Conservation (phyloP, 345 rosid genomes). For the Eucalyptus virginea region DNA sequence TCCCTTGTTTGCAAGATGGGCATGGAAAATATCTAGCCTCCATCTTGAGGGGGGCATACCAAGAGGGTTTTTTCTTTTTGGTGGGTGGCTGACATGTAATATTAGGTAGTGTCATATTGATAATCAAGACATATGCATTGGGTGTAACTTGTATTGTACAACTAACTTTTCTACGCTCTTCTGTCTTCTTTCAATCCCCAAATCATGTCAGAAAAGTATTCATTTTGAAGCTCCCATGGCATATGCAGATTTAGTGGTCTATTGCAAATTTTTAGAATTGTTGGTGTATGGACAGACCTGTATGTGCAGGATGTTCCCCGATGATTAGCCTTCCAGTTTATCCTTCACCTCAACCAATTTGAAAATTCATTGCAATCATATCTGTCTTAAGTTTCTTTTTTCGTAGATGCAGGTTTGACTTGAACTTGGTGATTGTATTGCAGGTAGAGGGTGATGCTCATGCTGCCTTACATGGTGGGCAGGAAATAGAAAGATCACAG, state of each 20-base stretch:
- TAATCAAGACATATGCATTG: background rate
- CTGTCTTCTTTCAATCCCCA: background rate
- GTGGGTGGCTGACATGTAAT: background rate
- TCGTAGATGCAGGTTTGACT: background rate
- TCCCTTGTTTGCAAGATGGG: background rate
- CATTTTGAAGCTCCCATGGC: background rate
- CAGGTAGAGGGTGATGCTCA: background rate
- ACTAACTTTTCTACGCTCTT: background rate
- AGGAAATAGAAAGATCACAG: conserved; percentile 6
- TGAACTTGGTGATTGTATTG: background rate
- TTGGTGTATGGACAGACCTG: background rate
- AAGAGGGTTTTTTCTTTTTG: background rate
- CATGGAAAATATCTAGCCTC: background rate
- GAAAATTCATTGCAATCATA: background rate
- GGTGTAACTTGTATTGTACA: background rate
- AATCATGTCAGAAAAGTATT: background rate
- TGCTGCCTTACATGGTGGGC: background rate
- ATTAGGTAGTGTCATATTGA: background rate
- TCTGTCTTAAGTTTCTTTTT: background rate
- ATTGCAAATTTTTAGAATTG: background rate
- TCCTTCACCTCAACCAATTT: background rate
- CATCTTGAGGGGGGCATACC: background rate
- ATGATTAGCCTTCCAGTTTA: background rate
- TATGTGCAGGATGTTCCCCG: background rate
- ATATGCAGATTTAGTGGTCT: background rate